These are phyloP conservation scores for Trifolium repens DNA, from an alignment of 306 rosid species.

Conservation along the genomic window DNA sequence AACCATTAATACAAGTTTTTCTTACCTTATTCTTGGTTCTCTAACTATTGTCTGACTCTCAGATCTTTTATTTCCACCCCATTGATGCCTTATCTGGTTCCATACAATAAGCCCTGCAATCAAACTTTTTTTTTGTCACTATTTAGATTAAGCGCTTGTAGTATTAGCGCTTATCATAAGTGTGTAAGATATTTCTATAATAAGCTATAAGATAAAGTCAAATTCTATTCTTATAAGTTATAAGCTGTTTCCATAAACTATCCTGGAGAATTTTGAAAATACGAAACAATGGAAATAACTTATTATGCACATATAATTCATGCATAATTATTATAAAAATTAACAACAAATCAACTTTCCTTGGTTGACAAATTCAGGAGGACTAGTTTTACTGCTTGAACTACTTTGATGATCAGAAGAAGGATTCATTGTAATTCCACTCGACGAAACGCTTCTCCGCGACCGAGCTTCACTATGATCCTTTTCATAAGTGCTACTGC, in stretches of 20 bases:
- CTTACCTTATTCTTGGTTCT: slow-evolving; percentile 78
- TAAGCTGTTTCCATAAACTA: not conserved
- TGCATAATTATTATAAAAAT: too few species aligned
- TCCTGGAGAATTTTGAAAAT: not conserved
- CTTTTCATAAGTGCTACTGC: slow-evolving; percentile 71
- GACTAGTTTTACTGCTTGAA: slow-evolving; percentile 49
- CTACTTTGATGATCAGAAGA: slow-evolving; percentile 54
- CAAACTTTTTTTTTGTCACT: slow-evolving; percentile 32
- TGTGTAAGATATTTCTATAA: not conserved
- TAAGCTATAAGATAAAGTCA: not conserved
- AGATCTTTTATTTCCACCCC: slow-evolving; percentile 64
- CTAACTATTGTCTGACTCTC: slow-evolving; percentile 38
- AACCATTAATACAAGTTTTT: too few species aligned
- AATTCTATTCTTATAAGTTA: too few species aligned
- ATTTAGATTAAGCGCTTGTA: not conserved
- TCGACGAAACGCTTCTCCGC: slow-evolving; percentile 58
- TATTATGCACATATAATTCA: too few species aligned
- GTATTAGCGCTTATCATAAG: not conserved
- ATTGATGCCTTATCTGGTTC: slow-evolving; percentile 79
- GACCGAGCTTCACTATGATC: slow-evolving; percentile 61
- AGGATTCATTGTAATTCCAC: slow-evolving; percentile 45
- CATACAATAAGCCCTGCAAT: slow-evolving; percentile 80
- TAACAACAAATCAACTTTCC: slow-evolving; percentile 56
- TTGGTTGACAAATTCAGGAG: slow-evolving; percentile 70
- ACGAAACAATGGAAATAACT: too few species aligned